Percentiles rank a stretch among this genome's conserved stretches.
Evolutionary conservation across 805 yeast species (phyloP).

Genomic region (Zygosaccharomyces gambellarensis): DNA sequence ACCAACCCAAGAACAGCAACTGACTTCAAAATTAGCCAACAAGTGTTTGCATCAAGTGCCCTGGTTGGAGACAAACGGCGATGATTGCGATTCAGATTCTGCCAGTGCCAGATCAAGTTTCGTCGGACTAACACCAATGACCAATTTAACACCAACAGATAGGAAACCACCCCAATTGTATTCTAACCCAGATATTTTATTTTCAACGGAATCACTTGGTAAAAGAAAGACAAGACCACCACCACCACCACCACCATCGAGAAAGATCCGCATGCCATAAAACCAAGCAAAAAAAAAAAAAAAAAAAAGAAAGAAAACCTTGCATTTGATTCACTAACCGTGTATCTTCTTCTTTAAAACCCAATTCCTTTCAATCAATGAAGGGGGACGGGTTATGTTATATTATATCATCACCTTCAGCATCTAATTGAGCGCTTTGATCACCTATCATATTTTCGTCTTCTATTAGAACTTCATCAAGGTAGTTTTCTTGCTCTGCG

Average conservation of each 20-base stretch:
- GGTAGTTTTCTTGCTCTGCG: constrained; percentile 51
- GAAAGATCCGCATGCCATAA: constrained; percentile 21
- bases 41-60: constrained; percentile 34
- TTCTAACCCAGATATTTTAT: constrained; percentile 14
- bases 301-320: not conserved
- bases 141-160: constrained; percentile 4
- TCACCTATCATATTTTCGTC: constrained; percentile 36
- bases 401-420: constrained; percentile 29
- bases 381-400: not conserved
- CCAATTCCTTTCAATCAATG: not conserved
- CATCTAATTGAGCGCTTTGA: constrained; percentile 23
- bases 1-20: constrained; percentile 27
- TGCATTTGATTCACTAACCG: not conserved
- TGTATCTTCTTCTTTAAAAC: not conserved
- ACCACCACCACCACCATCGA: constrained; percentile 38
- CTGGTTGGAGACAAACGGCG: constrained; percentile 30
- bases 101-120: constrained; percentile 21
- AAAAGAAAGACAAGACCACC: constrained; percentile 35
- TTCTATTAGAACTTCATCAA: constrained; percentile 36
- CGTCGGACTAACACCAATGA: constrained; percentile 16
- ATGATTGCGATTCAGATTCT: constrained; percentile 10
- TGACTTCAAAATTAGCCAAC: constrained; percentile 41
- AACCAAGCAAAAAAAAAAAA: not conserved
- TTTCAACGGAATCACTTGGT: constrained; percentile 36
- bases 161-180: constrained; percentile 8